Percentiles rank a stretch among this genome's conserved stretches.
phyloP scores from a whole-genome alignment of 108 stramenopile genomes.

The Phaeodactylum tricornutum region DNA sequence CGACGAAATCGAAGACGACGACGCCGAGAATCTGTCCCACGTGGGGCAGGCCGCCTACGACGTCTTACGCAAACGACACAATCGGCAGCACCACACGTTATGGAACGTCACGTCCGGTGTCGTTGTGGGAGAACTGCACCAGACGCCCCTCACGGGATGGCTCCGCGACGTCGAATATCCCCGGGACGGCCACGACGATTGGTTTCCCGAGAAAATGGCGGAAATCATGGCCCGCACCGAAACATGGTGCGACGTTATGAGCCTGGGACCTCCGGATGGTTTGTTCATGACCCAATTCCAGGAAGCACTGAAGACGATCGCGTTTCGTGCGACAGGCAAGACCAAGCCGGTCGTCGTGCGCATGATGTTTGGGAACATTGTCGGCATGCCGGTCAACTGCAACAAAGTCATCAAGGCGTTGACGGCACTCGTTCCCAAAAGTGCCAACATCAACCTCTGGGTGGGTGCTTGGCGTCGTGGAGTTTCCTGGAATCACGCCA shows the following conservation, averaged over 20 bases:
- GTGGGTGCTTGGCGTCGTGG: conserved; percentile 34
- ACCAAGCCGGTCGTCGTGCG: conserved; percentile 28
- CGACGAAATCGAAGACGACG: not conserved
- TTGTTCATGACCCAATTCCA: conserved; percentile 24
- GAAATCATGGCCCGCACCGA: conserved; percentile 22
- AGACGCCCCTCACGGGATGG: conserved; percentile 18
- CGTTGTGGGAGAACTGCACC: conserved; percentile 14
- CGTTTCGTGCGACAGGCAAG: conserved; percentile 1
- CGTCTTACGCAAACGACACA: conserved; percentile 16
- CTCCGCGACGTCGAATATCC: too few relatives aligned
- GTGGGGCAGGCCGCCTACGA: conserved; percentile 21
- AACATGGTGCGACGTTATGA: conserved; percentile 29
- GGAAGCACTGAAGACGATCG: conserved; percentile 13
- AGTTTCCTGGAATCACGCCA: conserved; percentile 31
- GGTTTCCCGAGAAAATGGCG: conserved; percentile 33
- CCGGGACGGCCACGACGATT: conserved; percentile 20
- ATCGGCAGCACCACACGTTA: conserved; percentile 20
- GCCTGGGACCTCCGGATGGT: conserved; percentile 37
- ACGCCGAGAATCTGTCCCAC: not conserved
- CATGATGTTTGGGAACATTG: conserved; percentile 41
- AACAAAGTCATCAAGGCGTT: conserved; percentile 22
- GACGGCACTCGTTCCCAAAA: conserved; percentile 20
- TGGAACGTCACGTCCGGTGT: conserved; percentile 41
- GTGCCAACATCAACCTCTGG: conserved; percentile 23
- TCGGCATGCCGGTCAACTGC: conserved; percentile 37